phyloP scores from a whole-genome alignment of 805 yeast genomes.

The Ogataea methanolica region DNA sequence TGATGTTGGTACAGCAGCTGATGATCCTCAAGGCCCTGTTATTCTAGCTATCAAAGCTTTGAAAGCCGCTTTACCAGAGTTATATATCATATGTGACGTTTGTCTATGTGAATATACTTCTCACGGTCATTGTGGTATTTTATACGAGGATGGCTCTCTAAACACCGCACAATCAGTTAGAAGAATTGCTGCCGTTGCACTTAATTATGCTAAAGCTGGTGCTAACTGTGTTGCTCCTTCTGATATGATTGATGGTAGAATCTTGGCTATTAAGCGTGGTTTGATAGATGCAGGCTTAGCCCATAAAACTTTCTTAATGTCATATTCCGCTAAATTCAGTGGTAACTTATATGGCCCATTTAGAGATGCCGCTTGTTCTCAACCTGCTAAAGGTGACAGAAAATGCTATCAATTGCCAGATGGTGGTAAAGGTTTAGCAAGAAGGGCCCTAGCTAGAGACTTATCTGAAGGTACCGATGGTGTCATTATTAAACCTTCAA shows the following conservation, averaged over 20 bases:
- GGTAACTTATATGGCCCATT: conserved; percentile 95
- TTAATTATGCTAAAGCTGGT: conserved; percentile 92
- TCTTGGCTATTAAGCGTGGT: conserved; percentile 81
- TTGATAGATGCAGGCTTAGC: conserved; percentile 77
- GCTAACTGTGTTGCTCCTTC: conserved; percentile 95
- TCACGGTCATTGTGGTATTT: conserved; percentile 97
- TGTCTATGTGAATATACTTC: conserved; percentile 95
- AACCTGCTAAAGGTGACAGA: conserved; percentile 88
- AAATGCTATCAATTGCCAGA: conserved; percentile 90
- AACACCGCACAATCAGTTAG: conserved; percentile 70
- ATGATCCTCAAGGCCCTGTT: conserved; percentile 95
- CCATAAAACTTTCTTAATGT: conserved; percentile 83
- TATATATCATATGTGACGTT: conserved; percentile 89
- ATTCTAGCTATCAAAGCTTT: conserved; percentile 70
- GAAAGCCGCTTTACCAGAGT: conserved; percentile 63
- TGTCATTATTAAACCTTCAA: conserved; percentile 91
- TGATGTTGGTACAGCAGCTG: conserved; percentile 81
- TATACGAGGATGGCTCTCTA: conserved; percentile 82
- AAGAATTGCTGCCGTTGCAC: conserved; percentile 91
- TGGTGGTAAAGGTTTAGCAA: conserved; percentile 89
- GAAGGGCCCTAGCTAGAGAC: conserved; percentile 85
- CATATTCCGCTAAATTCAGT: conserved; percentile 90
- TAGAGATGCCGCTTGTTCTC: conserved; percentile 94
- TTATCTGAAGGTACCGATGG: conserved; percentile 93
- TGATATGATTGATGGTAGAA: conserved; percentile 96